Conservation (phyloP, 352 stramenopile species). For the Phytophthora megakarya region DNA sequence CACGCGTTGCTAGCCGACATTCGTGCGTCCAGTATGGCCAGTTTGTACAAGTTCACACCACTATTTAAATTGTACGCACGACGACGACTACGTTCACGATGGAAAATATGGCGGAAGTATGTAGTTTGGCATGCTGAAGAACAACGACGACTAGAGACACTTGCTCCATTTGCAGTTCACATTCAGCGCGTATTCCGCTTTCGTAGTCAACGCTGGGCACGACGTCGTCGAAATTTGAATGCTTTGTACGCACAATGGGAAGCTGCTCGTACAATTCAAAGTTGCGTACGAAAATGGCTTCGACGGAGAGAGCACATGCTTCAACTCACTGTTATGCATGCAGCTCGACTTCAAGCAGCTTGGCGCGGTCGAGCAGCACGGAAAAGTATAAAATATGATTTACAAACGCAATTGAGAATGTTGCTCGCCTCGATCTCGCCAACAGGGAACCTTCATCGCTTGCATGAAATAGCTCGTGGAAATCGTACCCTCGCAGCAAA, state of each 20-base stretch:
- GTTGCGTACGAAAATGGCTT: slow-evolving; percentile 35
- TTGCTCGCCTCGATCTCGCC: slow-evolving; percentile 57
- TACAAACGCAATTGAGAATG: slow-evolving; percentile 48
- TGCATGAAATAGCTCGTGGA: slow-evolving; percentile 49
- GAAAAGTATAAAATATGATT: slow-evolving; percentile 41
- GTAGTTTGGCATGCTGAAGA: slow-evolving; percentile 52
- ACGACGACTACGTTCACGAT: slow-evolving; percentile 42
- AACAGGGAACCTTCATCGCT: slow-evolving; percentile 61
- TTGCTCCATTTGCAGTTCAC: slow-evolving; percentile 53
- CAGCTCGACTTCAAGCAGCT: slow-evolving; percentile 46
- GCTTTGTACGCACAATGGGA: slow-evolving; percentile 45
- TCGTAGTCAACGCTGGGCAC: slow-evolving; percentile 42
- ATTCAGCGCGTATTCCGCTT: slow-evolving; percentile 67
- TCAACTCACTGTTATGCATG: slow-evolving; percentile 31
- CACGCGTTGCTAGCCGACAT: slow-evolving; percentile 48
- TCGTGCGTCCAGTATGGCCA: slow-evolving; percentile 34
- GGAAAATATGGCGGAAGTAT: slow-evolving; percentile 48
- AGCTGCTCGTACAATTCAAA: slow-evolving; percentile 44
- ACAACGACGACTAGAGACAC: slow-evolving; percentile 35
- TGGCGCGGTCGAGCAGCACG: slow-evolving; percentile 51
- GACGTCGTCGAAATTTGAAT: slow-evolving; percentile 38
- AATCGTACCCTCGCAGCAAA: slow-evolving; percentile 39
- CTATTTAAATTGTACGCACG: slow-evolving; percentile 61
- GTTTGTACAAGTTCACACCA: slow-evolving; percentile 67
- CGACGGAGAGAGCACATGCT: slow-evolving; percentile 21